A percentile compares a stretch with the other conserved stretches of the same genome.
Conservation (phyloP, 148 eudicot genomes). For the Agrostemma githago region DNA sequence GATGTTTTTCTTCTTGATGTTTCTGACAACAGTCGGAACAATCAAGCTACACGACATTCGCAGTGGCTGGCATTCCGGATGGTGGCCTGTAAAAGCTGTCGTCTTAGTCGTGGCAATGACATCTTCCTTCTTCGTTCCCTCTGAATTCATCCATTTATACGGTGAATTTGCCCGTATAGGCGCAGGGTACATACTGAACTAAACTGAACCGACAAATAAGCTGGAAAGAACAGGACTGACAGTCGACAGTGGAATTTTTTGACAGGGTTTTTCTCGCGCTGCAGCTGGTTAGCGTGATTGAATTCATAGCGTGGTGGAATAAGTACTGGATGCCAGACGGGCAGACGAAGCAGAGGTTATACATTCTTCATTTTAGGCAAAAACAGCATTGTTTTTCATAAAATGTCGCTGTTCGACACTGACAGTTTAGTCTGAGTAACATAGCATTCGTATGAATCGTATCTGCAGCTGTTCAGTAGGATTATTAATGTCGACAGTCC, state of each 20-base stretch:
- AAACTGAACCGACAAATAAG: too few relatives aligned
- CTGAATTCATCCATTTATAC: slow-evolving; percentile 66
- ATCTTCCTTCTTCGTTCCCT: slow-evolving; percentile 69
- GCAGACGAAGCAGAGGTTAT: slow-evolving; percentile 55
- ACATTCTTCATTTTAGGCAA: background rate
- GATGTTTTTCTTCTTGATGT: slow-evolving; percentile 82
- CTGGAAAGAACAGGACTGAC: too few relatives aligned
- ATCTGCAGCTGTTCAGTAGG: slow-evolving; percentile 78
- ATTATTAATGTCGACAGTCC: slow-evolving; percentile 61
- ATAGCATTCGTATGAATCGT: slow-evolving; percentile 3
- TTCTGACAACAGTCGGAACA: slow-evolving; percentile 56
- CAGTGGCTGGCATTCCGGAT: slow-evolving; percentile 73
- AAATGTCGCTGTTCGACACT: background rate
- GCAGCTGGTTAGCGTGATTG: slow-evolving; percentile 86
- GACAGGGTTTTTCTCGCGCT: slow-evolving; percentile 73
- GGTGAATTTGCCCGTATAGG: slow-evolving; percentile 95
- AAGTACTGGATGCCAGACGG: slow-evolving; percentile 85
- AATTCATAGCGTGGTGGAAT: slow-evolving; percentile 94
- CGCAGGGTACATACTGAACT: slow-evolving; percentile 55
- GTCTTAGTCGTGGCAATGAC: slow-evolving; percentile 48
- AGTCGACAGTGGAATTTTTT: too few relatives aligned
- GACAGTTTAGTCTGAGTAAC: background rate
- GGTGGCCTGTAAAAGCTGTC: slow-evolving; percentile 59
- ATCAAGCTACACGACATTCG: slow-evolving; percentile 57
- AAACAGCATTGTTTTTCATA: too few relatives aligned